Base-by-base conservation (phyloP, 768 basidiomycete species). In the Tylopilus plumbeoviolaceoides region DNA sequence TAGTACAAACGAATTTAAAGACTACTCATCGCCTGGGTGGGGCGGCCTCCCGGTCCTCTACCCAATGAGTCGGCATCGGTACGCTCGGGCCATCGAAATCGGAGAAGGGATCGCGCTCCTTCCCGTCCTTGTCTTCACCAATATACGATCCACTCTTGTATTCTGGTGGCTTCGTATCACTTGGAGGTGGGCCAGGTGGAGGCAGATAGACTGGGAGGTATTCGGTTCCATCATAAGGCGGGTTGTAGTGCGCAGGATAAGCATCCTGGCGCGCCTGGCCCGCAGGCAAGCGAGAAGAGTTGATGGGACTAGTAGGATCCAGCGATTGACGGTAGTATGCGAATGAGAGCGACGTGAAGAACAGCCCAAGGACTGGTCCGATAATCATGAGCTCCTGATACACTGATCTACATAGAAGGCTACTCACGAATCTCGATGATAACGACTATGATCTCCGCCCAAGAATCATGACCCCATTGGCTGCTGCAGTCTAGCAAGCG, bases 271-370 rank as follows among this genome's bases (percentile, higher is more conserved):
- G 74, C 33, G 59, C 57, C 60, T 70, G 74, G 51, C 66, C 66
- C 18, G 51, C 72, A 54, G 57, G 83, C n/a, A 65, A 46, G 39
- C 82, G 81, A 12, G 70, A 62, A 39, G 75, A 59, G 63, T 85
- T 84, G 48, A 70, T 77, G 36, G 75, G 67, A 56, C 80, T 80
- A 4, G 78, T 67, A 1, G 91, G 90, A 66, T 91, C 85, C 31
- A 84, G 77, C 2, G 83, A 63, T 69, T 94, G 91, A 21, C 85
- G 84, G 63, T 87, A 83, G 73, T 84, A 94, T 14, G 78, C 75
- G 64, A 86, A 87, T 3, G 84, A 80, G 59, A 89, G 60, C 44
- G 76, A 57, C n/a, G 80, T 77, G 75, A 91, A 89, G 54, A 91
- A 64, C 35, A 73, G 58, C 41, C 78, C 75, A 44, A 87, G 60